Evolutionary conservation across 169 alveolate genomes (phyloP), one percentile per base, ranked within the genome.

Genomic region (Cryptosporidium parvum): DNA sequence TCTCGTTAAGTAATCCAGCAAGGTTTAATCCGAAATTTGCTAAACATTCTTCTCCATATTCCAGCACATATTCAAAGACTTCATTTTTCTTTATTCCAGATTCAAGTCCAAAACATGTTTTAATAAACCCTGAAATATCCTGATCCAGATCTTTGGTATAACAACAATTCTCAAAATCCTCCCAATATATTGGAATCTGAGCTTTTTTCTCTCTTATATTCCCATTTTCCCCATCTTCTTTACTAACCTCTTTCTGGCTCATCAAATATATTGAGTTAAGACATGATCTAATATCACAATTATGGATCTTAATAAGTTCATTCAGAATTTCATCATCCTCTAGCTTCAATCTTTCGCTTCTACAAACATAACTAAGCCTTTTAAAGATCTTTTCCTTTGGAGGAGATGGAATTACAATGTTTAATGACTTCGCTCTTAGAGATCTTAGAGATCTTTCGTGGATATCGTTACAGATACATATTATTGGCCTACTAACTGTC

Each of bases 401-500:
- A 23, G 94, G 62, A 61, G 80, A 85, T 86, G 92, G 91, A 37
- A 94, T 84, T 69, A 93, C 86, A 58, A 91, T 84, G 29, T 70
- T 92, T 29, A 91, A 44, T 8, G 95, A 95, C 59, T 91, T 93
- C 35, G 92, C 91, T 80, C 93, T 89, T 35, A 94, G 69, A 61
- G 85, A 93, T 29, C 91, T 80, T 42, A 94, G 85, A 61, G 93
- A 93, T 45, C 84, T 93, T 9, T 94, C 93, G 85, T 94, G 92
- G 48, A 94, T 61, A 70, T 94, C 95, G 84, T 93, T 94, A 70
- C 96, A 94, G 21, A 94, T 91, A 68, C 94, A 94, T 21, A 94
- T 86, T 10, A 94, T 92, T 37, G 96, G 96, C 39, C 96, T 85
- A 62, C 86, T 93, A 5, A 94, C 94, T 69, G 85, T 84, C 23